phyloP scores from a whole-genome alignment of 2,329 filamentous ascomycete species.

The Aspergillus pseudonomiae region DNA sequence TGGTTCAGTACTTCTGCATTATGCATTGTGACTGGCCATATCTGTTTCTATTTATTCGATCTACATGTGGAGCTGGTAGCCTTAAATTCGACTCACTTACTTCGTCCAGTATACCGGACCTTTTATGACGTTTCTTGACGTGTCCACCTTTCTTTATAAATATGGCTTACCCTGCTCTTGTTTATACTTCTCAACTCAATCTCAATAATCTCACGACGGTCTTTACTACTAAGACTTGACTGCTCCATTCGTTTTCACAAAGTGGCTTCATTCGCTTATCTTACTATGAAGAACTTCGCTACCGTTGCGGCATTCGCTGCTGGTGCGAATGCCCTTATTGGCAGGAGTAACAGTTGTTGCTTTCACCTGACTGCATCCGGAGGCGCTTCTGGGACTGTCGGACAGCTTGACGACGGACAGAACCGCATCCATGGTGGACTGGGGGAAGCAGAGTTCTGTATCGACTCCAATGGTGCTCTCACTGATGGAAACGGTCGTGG shows the following conservation, averaged over 20 bases:
- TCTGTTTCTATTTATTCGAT: conserved; percentile 23
- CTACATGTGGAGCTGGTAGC: conserved; percentile 11
- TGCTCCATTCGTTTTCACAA: conserved; percentile 18
- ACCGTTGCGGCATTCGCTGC: conserved; percentile 43
- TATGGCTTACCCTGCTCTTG: conserved; percentile 11
- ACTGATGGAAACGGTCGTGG: conserved; percentile 60
- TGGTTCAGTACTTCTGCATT: conserved; percentile 16
- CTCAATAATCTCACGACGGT: conserved; percentile 4
- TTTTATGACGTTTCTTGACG: conserved; percentile 17
- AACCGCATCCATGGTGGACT: conserved; percentile 58
- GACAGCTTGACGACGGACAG: conserved; percentile 65
- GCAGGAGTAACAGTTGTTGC: conserved; percentile 48
- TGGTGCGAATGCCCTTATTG: conserved; percentile 47
- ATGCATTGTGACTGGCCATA: conserved; percentile 18
- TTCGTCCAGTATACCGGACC: conserved; percentile 12
- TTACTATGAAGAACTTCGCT: conserved; percentile 43
- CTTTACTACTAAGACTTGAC: conserved; percentile 4
- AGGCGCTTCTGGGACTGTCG: conserved; percentile 56
- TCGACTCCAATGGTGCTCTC: conserved; percentile 57
- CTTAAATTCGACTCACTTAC: conserved; percentile 10
- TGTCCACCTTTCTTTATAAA: conserved; percentile 28
- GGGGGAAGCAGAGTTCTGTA: conserved; percentile 55
- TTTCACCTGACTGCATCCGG: conserved; percentile 58
- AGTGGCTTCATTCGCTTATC: conserved; percentile 13
- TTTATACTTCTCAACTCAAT: background rate